Percentiles rank a stretch among this genome's conserved stretches.
phyloP scores from a whole-genome alignment of 2,329 filamentous ascomycete species.

The Aspergillaceae sp. region DNA sequence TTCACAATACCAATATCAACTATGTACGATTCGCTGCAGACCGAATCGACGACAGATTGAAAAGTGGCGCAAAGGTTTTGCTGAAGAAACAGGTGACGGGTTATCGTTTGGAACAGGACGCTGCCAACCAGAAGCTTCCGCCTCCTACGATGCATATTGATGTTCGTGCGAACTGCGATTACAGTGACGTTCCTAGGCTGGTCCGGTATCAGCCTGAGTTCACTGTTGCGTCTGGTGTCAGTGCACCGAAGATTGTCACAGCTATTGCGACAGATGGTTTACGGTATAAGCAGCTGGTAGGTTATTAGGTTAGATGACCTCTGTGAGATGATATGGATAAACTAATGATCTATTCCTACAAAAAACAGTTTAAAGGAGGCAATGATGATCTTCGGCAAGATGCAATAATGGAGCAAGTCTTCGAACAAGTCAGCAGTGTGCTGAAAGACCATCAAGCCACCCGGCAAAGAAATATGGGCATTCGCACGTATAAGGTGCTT shows the following conservation, averaged over 20 bases:
- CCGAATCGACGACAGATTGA: conserved; percentile 52
- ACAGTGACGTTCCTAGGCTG: conserved; percentile 67
- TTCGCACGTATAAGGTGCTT: conserved; percentile 94
- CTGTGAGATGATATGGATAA: no score
- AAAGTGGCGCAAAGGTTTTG: conserved; percentile 55
- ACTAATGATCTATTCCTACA: no score
- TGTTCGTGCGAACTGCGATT: conserved; percentile 63
- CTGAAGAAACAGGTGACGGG: conserved; percentile 58
- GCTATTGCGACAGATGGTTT: conserved; percentile 68
- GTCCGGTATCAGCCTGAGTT: conserved; percentile 64
- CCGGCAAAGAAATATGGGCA: conserved; percentile 76
- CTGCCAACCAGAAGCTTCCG: conserved; percentile 63
- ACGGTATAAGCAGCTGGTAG: conserved; percentile 73
- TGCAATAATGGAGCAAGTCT: conserved; percentile 98
- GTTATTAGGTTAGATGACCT: conserved; percentile 9
- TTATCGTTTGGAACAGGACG: conserved; percentile 52
- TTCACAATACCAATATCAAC: conserved; percentile 64
- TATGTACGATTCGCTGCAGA: conserved; percentile 46
- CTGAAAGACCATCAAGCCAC: conserved; percentile 79
- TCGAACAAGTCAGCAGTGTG: conserved; percentile 86
- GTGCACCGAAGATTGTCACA: conserved; percentile 87
- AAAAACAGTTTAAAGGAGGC: conserved; percentile 68
- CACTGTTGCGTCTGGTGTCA: conserved; percentile 80
- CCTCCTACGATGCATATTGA: conserved; percentile 83
- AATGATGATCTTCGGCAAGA: conserved; percentile 96